These are phyloP conservation scores for Aspergillus brasiliensis DNA, from an alignment of 2,329 filamentous ascomycete species.

Conservation along the genomic window DNA sequence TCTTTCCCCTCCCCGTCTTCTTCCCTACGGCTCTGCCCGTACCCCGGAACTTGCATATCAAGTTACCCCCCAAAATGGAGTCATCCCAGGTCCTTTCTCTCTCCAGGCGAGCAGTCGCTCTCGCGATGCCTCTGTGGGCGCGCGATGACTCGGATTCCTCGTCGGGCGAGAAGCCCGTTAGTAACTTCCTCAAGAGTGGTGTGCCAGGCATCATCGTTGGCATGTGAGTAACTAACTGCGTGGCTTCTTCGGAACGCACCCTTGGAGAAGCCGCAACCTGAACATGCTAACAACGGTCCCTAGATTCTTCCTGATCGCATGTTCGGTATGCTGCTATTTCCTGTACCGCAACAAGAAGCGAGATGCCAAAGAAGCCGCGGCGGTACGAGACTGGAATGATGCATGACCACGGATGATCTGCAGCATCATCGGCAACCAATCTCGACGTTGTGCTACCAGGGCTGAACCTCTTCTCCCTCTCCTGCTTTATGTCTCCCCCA, in stretches of 20 bases:
- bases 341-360: conserved; percentile 21
- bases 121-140: not conserved
- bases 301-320: conserved; percentile 17
- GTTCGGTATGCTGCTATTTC: conserved; percentile 15
- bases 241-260: not conserved
- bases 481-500: not conserved
- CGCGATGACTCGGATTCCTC: not conserved
- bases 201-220: conserved; percentile 20
- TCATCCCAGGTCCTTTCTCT: not conserved
- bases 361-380: conserved; percentile 17
- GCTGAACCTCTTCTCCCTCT: not conserved
- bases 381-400: conserved; percentile 15
- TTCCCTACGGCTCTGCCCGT: not conserved
- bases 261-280: not conserved
- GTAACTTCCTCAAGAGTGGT: conserved; percentile 21
- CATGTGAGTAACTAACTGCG: conserved; percentile 14
- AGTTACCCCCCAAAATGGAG: not conserved
- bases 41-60: not conserved
- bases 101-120: not conserved
- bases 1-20: not conserved
- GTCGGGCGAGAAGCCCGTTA: conserved; percentile 19
- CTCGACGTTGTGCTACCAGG: not conserved
- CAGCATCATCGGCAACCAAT: not conserved
- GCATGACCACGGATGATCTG: conserved; percentile 1
- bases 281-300: not conserved